Conservation (phyloP, 1,139 yeast species). For the Candida tetrigidarum region DNA sequence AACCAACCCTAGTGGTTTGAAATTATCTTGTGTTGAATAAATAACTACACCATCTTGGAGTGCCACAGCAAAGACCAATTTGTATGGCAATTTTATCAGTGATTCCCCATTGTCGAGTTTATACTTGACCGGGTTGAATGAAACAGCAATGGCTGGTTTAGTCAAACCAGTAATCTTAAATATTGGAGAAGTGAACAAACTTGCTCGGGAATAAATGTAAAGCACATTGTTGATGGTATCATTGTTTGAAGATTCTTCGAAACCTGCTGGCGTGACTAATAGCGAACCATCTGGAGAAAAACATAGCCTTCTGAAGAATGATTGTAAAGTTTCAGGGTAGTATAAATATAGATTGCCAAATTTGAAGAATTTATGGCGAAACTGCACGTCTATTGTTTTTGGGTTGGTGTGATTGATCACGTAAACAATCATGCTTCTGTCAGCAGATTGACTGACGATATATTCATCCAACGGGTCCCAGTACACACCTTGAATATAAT, state of each 20-base stretch:
- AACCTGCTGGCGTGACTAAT: slow-evolving; percentile 83
- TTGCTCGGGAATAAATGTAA: slow-evolving; percentile 72
- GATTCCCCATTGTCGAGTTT: slow-evolving; percentile 23
- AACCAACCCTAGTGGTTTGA: slow-evolving; percentile 71
- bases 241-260: slow-evolving; percentile 24
- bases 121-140: slow-evolving; percentile 74
- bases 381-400: slow-evolving; percentile 8
- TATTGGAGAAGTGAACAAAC: slow-evolving; percentile 69
- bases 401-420: slow-evolving; percentile 11
- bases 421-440: slow-evolving; percentile 76
- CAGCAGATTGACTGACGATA: slow-evolving; percentile 89
- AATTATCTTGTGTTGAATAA: slow-evolving; percentile 70
- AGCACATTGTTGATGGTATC: slow-evolving; percentile 59
- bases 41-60: slow-evolving; percentile 86
- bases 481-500: slow-evolving; percentile 92
- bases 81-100: slow-evolving; percentile 54
- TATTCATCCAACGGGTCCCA: slow-evolving; percentile 90
- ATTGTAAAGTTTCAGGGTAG: slow-evolving; percentile 85
- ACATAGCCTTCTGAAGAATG: slow-evolving; percentile 83
- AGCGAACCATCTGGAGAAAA: slow-evolving; percentile 92
- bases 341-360: slow-evolving; percentile 43
- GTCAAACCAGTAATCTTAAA: slow-evolving; percentile 78
- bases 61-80: slow-evolving; percentile 90
- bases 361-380: slow-evolving; percentile 25
- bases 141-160: slow-evolving; percentile 83